Conservation (phyloP, 2,329 filamentous ascomycete species). For the Aureobasidium sp. region DNA sequence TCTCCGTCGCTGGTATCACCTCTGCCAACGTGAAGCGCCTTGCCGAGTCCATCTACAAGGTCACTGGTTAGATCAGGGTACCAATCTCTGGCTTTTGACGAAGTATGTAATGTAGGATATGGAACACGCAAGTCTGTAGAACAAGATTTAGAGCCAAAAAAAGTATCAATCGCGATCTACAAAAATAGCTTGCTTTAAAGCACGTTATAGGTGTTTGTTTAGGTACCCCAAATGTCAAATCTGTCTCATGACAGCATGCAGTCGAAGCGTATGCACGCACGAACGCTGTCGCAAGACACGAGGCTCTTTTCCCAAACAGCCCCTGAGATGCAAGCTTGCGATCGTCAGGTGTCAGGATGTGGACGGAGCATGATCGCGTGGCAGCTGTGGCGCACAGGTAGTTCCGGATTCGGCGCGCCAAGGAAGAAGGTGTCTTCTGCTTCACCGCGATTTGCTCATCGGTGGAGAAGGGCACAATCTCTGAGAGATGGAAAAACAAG, state of each 20-base stretch:
- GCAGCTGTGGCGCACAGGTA: not conserved
- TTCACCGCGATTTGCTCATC: conserved; percentile 7
- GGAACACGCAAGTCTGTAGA: conserved; percentile 1
- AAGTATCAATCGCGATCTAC: not conserved
- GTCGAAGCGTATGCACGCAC: not conserved
- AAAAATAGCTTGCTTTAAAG: not conserved
- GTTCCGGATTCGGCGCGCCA: not conserved
- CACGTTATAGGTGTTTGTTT: not conserved
- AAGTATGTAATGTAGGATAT: conserved; percentile 13
- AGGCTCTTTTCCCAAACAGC: not conserved
- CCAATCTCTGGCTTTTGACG: not conserved
- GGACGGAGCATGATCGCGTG: conserved; percentile 2
- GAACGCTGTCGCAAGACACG: not conserved
- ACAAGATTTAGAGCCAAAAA: not conserved
- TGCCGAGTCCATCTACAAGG: conserved; percentile 75
- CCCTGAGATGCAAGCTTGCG: not conserved
- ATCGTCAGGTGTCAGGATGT: not conserved
- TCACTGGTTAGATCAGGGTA: conserved; percentile 50
- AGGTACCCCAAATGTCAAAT: not conserved
- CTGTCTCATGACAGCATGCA: not conserved
- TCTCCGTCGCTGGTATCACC: conserved; percentile 79
- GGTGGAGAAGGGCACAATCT: not conserved
- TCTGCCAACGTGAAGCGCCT: conserved; percentile 68
- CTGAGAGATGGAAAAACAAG: not conserved
- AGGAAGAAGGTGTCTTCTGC: not conserved